Evolutionary conservation across 768 basidiomycete species (phyloP), one percentile per base, ranked within the genome.

Genomic region (Sporobolomyces phaffii): DNA sequence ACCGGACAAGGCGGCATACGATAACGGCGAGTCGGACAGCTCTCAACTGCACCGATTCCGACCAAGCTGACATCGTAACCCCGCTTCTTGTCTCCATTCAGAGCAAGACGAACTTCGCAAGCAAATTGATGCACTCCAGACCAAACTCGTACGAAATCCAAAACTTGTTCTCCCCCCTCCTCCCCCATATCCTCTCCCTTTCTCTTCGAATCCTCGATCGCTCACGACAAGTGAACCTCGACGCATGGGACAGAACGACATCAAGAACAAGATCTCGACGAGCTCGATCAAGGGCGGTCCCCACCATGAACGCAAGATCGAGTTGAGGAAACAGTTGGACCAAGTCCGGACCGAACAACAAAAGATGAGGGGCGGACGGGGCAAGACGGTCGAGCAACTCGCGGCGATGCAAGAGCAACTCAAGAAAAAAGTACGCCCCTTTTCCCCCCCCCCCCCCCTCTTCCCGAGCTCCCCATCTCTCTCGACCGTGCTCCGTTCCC

Each of bases 81-180:
- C n/a, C n/a, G n/a, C n/a, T n/a, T n/a, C n/a, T n/a, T n/a, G n/a
- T 43, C 18, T 31, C 18, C 26, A 3, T 20, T 26, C 48, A 59
- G 91, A 97, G 79, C 68, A 70, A 58, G 86, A 88, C 59, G 84
- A 78, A 74, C 80, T 93, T 71, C 91, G 88, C 78, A 79, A 82
- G 29, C 88, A 92, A 75, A 93, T 97, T 74, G 92, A 93, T 65
- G 81, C 79, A 51, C 78, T 91, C 53, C 90, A 96, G 78, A 78
- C 78, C 26, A 87, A 90, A 78, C 79, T 92, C 66, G 94, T 91
- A 73, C 76, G 90, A 83, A 29, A 33, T 52, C n/a, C 29, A 15
- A 31, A 38, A 28, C 48, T 59, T 43, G 15, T 29, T 22, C 60
- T 47, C 40, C 58, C 50, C 26, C 60, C 53, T 45, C 59, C 40